phyloP scores from a whole-genome alignment of 768 basidiomycete species.

The Holtermanniella nyarrowii region DNA sequence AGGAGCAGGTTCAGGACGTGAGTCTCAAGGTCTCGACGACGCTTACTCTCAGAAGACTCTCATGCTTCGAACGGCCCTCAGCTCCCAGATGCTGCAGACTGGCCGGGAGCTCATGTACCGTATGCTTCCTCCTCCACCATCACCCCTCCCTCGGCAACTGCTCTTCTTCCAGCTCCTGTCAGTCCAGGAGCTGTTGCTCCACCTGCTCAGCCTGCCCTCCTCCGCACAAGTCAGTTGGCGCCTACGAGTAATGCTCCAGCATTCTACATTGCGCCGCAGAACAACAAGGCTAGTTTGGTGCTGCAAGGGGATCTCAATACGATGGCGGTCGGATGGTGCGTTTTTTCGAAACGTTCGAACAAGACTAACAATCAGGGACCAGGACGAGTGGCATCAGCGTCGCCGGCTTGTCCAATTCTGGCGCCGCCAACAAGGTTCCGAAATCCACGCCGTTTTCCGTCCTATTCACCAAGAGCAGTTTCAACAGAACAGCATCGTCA shows the following conservation, averaged over 20 bases:
- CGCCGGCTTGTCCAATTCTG: conserved; percentile 80
- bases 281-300: conserved; percentile 36
- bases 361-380: conserved; percentile 34
- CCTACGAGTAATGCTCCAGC: conserved; percentile 7
- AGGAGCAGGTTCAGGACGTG: too few species aligned
- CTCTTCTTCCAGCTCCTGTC: not conserved
- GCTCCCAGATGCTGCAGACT: too few species aligned
- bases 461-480: conserved; percentile 65
- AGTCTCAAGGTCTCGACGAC: too few species aligned
- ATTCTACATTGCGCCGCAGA: conserved; percentile 12
- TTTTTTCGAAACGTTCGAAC: not conserved
- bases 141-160: not conserved
- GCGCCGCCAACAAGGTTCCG: conserved; percentile 64
- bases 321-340: conserved; percentile 45
- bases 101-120: too few species aligned
- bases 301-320: conserved; percentile 40
- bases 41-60: too few species aligned
- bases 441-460: conserved; percentile 68
- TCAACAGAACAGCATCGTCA: conserved; percentile 55
- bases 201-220: conserved; percentile 29
- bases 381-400: conserved; percentile 56
- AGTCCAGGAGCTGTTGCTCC: too few species aligned
- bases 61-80: too few species aligned
- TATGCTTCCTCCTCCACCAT: too few species aligned
- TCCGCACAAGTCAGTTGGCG: conserved; percentile 31